A percentile compares a stretch with the other conserved stretches of the same genome.
phyloP scores from a whole-genome alignment of 1,139 yeast species.

The Pichia norvegensis region DNA sequence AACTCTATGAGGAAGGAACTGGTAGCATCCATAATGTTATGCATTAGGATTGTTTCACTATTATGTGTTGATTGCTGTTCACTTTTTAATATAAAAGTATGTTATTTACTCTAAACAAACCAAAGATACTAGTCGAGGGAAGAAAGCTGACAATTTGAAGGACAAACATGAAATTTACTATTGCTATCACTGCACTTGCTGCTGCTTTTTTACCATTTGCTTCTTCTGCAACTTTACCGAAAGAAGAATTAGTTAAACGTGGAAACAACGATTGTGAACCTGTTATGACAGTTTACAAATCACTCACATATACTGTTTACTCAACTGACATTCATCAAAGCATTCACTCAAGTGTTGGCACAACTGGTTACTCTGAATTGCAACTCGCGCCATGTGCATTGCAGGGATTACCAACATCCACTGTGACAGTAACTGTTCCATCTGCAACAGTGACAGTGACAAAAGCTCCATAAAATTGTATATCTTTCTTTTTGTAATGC shows the following conservation, averaged over 20 bases:
- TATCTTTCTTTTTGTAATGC: neutral
- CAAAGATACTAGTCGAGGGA: no score
- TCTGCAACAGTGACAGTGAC: slow-evolving; percentile 9
- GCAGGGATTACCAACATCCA: neutral
- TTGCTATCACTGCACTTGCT: neutral
- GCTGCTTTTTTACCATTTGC: neutral
- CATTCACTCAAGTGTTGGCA: slow-evolving; percentile 1
- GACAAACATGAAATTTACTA: neutral
- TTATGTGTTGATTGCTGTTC: no score
- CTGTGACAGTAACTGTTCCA: slow-evolving; percentile 8
- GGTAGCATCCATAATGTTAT: no score
- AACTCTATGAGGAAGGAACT: no score
- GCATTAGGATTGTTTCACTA: no score
- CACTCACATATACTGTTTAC: slow-evolving; percentile 1
- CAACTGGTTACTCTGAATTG: neutral
- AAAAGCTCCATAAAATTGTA: slow-evolving; percentile 3
- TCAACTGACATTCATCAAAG: slow-evolving; percentile 2
- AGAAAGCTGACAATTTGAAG: no score
- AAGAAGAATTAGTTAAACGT: neutral
- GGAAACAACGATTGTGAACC: slow-evolving; percentile 1
- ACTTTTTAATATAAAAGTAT: no score
- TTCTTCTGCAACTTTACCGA: no score
- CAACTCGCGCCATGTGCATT: slow-evolving; percentile 3
- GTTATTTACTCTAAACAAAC: no score
- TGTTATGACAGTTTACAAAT: slow-evolving; percentile 1